Percentiles rank a stretch among this genome's conserved stretches.
Conservation (phyloP, 2,329 filamentous ascomycete genomes). For the Penicillium brevicompactum region DNA sequence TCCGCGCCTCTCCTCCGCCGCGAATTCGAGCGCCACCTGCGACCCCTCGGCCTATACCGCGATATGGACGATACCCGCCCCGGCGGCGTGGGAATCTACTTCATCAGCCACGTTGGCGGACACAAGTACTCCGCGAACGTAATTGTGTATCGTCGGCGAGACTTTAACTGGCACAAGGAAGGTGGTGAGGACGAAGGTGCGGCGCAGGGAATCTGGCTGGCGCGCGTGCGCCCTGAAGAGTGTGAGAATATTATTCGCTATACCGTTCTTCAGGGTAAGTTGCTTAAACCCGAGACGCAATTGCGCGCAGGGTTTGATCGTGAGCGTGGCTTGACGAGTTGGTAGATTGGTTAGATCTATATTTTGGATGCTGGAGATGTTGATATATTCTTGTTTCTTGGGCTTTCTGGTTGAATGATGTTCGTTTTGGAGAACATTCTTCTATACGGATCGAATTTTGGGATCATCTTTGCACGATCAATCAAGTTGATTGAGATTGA, state of each 20-base stretch:
- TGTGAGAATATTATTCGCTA: constrained; percentile 90
- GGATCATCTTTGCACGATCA: too few relatives aligned
- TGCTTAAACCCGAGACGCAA: constrained; percentile 85
- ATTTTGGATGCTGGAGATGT: background rate
- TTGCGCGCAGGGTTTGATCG: constrained; percentile 90
- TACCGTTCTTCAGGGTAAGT: constrained; percentile 89
- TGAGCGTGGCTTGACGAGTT: constrained; percentile 77
- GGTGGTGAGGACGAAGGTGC: constrained; percentile 60
- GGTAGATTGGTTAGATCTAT: constrained; percentile 54
- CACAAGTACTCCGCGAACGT: constrained; percentile 97
- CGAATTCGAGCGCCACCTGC: constrained; percentile 86
- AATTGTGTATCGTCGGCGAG: constrained; percentile 76
- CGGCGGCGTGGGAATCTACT: constrained; percentile 92
- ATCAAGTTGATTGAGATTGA: too few relatives aligned
- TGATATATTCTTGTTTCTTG: background rate
- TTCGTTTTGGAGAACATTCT: too few relatives aligned
- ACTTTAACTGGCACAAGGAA: constrained; percentile 39
- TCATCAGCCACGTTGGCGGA: constrained; percentile 92
- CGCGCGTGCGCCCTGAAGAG: constrained; percentile 79
- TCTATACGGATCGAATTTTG: too few relatives aligned
- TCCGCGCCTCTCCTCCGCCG: constrained; percentile 84
- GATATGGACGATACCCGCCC: constrained; percentile 87
- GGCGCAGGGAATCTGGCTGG: constrained; percentile 90
- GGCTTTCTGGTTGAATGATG: background rate
- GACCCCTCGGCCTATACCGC: constrained; percentile 79